Base-by-base conservation (phyloP, 768 basidiomycete species). In the Lenzites betulinus region DNA sequence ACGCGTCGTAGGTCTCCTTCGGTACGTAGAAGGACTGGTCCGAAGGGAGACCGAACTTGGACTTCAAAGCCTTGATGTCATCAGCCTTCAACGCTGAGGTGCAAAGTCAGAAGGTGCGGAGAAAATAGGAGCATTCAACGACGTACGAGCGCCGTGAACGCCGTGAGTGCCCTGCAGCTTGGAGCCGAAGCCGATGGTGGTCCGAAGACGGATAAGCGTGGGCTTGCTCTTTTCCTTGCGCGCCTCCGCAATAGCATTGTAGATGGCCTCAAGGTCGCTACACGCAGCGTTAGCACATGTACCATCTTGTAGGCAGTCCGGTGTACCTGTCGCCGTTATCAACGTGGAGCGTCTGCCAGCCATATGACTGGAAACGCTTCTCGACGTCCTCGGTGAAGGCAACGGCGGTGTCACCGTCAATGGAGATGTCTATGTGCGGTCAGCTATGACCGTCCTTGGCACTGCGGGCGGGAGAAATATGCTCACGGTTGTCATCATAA, bases 301-400 rank as follows among this genome's bases (percentile, higher is more conserved):
- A 4, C 8, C 28, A 18, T 36, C 7, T 9, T 23, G 20, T 51
- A 15, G 9, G 35, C n/a, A 65, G 26, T 51, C 12, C 44, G 22
- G 74, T 77, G 73, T 67, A 93, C 89, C 71, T 79, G 76, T 93
- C 88, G 53, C 93, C 93, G 60, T 94, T 78, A 59, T 88, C 80
- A 59, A 95, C 91, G 69, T 83, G 84, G 62, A 95, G 84, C 58
- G 95, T 93, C 64, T 97, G 90, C 95, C 95, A 98, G 55, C 92
- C 93, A 75, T 97, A 97, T 2, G 95, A 73, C 71, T 87, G 77
- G 82, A 95, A 97, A 57, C 95, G 87, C 71, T 88, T 86, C 67
- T 83, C 85, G 56, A 96, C 93, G 68, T 97, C 86, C 76, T 98
- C 95, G 43, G 95, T 98, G 82, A 98, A 98, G 18, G 95, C 90